These are phyloP conservation scores for Articulospora tetracladia DNA, from an alignment of 495 filamentous ascomycete genomes.

Conservation along the genomic window DNA sequence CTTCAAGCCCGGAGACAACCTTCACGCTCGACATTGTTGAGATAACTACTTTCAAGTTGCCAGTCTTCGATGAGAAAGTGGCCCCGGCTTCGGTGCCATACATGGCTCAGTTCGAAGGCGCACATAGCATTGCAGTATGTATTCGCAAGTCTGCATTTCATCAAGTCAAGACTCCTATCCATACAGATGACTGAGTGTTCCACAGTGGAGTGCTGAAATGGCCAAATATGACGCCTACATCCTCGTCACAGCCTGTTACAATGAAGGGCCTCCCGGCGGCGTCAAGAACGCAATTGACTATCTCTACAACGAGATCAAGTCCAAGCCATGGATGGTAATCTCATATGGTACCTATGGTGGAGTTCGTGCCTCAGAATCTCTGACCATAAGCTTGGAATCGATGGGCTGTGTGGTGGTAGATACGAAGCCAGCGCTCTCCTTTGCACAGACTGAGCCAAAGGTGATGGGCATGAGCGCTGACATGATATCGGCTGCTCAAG, in stretches of 20 bases:
- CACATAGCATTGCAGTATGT: constrained; percentile 36
- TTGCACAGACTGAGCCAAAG: not conserved
- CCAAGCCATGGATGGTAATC: constrained; percentile 53
- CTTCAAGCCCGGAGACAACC: constrained; percentile 1
- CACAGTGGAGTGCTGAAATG: constrained; percentile 42
- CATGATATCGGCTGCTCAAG: not conserved
- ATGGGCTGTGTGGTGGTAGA: constrained; percentile 6
- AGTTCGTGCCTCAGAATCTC: constrained; percentile 21
- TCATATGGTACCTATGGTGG: constrained; percentile 51
- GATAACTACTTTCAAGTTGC: constrained; percentile 46
- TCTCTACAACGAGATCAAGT: constrained; percentile 53
- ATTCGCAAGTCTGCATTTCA: not conserved
- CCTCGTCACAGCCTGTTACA: constrained; percentile 51
- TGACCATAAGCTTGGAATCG: not conserved
- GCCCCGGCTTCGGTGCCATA: constrained; percentile 44
- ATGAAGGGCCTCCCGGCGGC: constrained; percentile 48
- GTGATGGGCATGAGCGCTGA: constrained; percentile 3
- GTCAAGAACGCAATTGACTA: constrained; percentile 64
- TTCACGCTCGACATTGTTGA: constrained; percentile 37
- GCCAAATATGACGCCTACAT: constrained; percentile 43
- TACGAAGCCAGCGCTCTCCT: constrained; percentile 2
- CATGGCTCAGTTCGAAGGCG: constrained; percentile 38
- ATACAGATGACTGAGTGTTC: too few species aligned
- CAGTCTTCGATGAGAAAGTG: constrained; percentile 50
- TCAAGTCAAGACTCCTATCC: too few species aligned